Evolutionary conservation across 2,329 filamentous ascomycete species (phyloP), one percentile per base, ranked within the genome.

Genomic region (Fusarium paranaense): DNA sequence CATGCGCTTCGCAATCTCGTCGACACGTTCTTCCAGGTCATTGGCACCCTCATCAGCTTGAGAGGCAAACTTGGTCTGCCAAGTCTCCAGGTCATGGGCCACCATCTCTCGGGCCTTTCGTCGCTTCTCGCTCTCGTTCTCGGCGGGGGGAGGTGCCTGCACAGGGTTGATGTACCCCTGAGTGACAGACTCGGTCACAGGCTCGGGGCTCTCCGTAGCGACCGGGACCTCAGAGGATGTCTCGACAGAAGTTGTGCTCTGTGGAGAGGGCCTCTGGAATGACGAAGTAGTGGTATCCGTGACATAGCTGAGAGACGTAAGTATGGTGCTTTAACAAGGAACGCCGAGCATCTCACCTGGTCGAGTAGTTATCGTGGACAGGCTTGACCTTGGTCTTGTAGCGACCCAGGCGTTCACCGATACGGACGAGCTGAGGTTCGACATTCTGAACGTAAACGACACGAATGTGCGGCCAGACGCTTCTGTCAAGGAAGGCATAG

Each of bases 361-460:
- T 61, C 27, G 70, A 58, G 33, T 70, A 33, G 35, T 50, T 67
- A 7, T 76, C 70, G 47, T 72, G 58, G n/a, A 68, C 33, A 72
- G 85, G 77, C 72, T 81, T 83, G 7, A 78, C 76, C 69, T 82
- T 82, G 22, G 84, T 56, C 73, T 87, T 91, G 82, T 95, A 94
- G 57, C 93, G 88, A 45, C 95, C 95, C 13, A 99, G 89, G 54
- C 95, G 92, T 84, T 98, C 93, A 14, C 94, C 94, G 78, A 99
- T 98, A 78, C 95, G 94, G 66, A 96, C 90, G 16, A 99, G 88
- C 83, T 99, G 97, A 16, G 97, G 97, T 84, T 98, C 95, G 5
- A 99, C 95, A 77, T 97, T 98, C 79, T 98, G 92, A 13, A 92
- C 90, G 79, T 98, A 98, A 6, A 98, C 85, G 16, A 93, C 88